Conservation (phyloP, 164 flowering plant species). For the Liquidambar formosana region DNA sequence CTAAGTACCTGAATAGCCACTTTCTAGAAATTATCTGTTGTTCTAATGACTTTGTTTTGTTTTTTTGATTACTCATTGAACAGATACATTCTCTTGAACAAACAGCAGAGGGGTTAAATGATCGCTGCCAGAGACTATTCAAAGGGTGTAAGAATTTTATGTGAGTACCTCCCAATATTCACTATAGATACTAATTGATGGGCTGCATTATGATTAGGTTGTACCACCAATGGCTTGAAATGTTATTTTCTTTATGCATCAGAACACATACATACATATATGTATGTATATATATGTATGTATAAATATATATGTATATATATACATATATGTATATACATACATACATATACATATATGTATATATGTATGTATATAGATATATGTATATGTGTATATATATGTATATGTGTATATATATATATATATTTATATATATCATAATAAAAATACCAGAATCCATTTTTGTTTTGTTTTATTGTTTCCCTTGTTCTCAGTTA, state of each 20-base stretch:
- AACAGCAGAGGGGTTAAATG: slow-evolving; percentile 69
- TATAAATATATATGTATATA: too few species aligned
- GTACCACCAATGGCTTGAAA: background rate
- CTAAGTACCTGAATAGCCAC: background rate
- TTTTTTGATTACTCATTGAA: slow-evolving; percentile 5
- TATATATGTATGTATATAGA: too few species aligned
- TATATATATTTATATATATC: too few species aligned
- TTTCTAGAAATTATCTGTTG: background rate
- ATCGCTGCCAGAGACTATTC: slow-evolving; percentile 74
- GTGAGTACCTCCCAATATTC: slow-evolving; percentile 40
- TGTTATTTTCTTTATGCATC: too few species aligned
- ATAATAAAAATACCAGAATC: background rate
- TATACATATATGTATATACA: too few species aligned
- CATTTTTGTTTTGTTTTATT: background rate
- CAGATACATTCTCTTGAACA: slow-evolving; percentile 69
- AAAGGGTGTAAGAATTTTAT: slow-evolving; percentile 72
- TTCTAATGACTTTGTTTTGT: background rate
- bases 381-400: too few species aligned
- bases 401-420: too few species aligned
- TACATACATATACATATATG: too few species aligned
- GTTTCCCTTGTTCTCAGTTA: too few species aligned
- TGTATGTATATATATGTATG: too few species aligned
- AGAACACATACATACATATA: too few species aligned
- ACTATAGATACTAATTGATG: background rate
- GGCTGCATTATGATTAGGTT: background rate